Evolutionary conservation across 176 grass and related monocot species (phyloP).

Genomic region (Paspalum notatum): DNA sequence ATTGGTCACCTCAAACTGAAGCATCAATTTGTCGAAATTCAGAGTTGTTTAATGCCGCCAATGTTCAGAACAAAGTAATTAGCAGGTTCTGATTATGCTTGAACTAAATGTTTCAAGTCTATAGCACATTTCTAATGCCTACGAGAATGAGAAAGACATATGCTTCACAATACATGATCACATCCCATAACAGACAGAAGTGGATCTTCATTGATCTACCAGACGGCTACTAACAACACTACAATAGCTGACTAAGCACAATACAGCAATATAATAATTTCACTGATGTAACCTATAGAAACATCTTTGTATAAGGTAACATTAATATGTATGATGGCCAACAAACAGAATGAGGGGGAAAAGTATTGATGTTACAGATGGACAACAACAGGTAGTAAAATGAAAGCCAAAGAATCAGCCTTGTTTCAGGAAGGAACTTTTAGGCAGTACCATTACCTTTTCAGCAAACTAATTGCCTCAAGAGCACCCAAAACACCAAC

Average conservation of each 20-base stretch:
- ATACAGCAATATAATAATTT: not conserved
- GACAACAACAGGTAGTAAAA: not conserved
- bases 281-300: not conserved
- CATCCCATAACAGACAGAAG: not conserved
- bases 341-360: not conserved
- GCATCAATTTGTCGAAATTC: not conserved
- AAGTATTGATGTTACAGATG: not conserved
- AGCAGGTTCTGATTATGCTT: not conserved
- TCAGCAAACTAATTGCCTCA: constrained; percentile 79
- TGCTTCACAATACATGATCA: not conserved
- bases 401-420: not conserved
- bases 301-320: not conserved
- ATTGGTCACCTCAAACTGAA: not conserved
- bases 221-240: not conserved
- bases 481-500: constrained; percentile 92
- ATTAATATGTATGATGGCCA: not conserved
- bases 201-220: not conserved
- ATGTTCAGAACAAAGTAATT: not conserved
- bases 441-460: constrained; percentile 51
- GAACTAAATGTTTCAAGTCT: not conserved
- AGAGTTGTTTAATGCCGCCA: not conserved
- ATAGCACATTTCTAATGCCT: not conserved
- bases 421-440: constrained; percentile 3
- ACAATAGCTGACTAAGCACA: not conserved
- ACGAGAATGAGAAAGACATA: not conserved